Base-by-base conservation (phyloP, 441 rosid species). In the Euphorbia neoarborescens region DNA sequence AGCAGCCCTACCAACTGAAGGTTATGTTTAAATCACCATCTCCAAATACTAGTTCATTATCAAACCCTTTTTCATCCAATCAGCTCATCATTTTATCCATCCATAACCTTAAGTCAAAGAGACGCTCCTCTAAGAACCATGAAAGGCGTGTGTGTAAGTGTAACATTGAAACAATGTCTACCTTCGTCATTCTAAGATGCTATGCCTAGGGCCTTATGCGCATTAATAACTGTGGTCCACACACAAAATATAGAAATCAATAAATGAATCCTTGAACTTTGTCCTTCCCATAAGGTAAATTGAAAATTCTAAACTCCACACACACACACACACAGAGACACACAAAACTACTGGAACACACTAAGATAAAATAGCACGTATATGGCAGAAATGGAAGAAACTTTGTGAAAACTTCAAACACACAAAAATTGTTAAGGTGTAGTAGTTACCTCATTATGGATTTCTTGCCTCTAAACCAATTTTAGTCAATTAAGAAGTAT, bases 361-460 rank as follows among this genome's bases (percentile, higher is more conserved):
- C 12, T 20, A 54, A 5, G 0, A 20, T 14, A 20, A 54, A 54
- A 54, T 54, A 22, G 30, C 60, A 56, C 60, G 24, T 56, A 56
- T 24, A 56, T 54, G 59, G 54, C 22, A 22, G 59, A 20, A 54
- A 20, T 24, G 28, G 28, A 10, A n/a, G 22, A 54, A 54, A n/a
- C 24, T 54, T 19, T n/a, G 25, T 0, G 28, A 24, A n/a, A 44
- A 57, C 51, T 48, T 32, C 12, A 24, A 62, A 48, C 75, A 73
- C 59, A 46, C 24, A 69, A 17, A 50, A 59, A 11, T 32, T 63
- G 70, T 68, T 40, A 50, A 57, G 62, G 60, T 24, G 42, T 6
- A 61, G 76, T 79, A 66, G 64, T 77, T 78, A 78, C 80, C 81
- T 76, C 75, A 59, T 42, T 6, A 19, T 68, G 32, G 38, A 72